Evolutionary conservation across 2,329 filamentous ascomycete genomes (phyloP).

Genomic region (Zarea fungicola): DNA sequence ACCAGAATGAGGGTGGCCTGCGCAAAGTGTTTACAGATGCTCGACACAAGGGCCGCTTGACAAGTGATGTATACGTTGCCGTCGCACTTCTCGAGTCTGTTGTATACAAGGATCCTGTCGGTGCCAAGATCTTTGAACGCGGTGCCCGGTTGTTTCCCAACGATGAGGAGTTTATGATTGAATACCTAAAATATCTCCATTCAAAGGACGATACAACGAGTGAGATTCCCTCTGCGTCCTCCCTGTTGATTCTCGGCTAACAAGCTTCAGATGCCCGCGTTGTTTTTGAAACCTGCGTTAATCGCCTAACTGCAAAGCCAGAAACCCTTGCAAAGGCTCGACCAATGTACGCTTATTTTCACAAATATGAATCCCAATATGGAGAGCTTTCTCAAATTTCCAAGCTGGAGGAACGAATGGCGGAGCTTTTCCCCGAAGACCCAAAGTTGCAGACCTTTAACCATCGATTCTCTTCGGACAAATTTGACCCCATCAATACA

Average conservation of each 20-base stretch:
- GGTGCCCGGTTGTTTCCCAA: constrained; percentile 91
- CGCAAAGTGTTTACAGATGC: constrained; percentile 87
- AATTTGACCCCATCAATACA: constrained; percentile 77
- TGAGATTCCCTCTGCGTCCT: constrained; percentile 50
- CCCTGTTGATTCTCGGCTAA: constrained; percentile 14
- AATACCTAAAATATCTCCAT: constrained; percentile 93
- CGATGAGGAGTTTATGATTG: constrained; percentile 87
- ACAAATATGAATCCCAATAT: constrained; percentile 91
- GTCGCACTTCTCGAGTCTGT: constrained; percentile 91
- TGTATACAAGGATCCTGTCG: constrained; percentile 90
- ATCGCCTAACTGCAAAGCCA: constrained; percentile 70
- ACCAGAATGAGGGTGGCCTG: constrained; percentile 64
- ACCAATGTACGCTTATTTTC: constrained; percentile 83
- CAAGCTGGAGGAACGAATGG: constrained; percentile 89
- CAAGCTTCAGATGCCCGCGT: constrained; percentile 71
- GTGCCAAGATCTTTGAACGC: constrained; percentile 92
- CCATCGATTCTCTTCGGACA: constrained; percentile 63
- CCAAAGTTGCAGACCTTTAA: constrained; percentile 70
- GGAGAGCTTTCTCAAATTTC: constrained; percentile 87
- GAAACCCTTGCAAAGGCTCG: constrained; percentile 72
- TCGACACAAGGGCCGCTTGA: constrained; percentile 77
- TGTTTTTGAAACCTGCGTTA: constrained; percentile 92
- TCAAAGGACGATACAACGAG: constrained; percentile 89
- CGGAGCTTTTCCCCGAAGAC: constrained; percentile 86
- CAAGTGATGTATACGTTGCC: constrained; percentile 91